These are phyloP conservation scores for Septoria petroselini DNA, from an alignment of 2,329 filamentous ascomycete species.

Conservation along the genomic window DNA sequence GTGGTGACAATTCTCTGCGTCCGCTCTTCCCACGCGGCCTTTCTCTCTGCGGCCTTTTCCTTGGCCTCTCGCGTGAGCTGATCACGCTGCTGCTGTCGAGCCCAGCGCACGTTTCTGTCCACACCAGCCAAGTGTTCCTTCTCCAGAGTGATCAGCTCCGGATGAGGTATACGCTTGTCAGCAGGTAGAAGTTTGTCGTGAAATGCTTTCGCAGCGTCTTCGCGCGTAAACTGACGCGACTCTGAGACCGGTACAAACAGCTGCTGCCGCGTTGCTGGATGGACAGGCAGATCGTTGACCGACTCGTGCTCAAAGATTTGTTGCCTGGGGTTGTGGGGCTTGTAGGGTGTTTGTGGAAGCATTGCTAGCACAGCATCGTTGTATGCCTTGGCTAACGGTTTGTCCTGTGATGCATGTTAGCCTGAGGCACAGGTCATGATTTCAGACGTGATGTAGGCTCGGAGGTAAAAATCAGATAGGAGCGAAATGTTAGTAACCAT, in stretches of 20 bases:
- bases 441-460: neutral
- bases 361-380: conserved; percentile 71
- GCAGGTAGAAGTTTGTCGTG: conserved; percentile 57
- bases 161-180: conserved; percentile 62
- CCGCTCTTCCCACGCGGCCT: conserved; percentile 44
- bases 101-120: conserved; percentile 42
- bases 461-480: conserved; percentile 62
- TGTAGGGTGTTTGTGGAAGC: conserved; percentile 66
- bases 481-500: conserved; percentile 83
- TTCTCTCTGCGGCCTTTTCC: conserved; percentile 41
- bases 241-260: conserved; percentile 63
- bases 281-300: conserved; percentile 63
- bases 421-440: neutral
- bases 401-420: conserved; percentile 55
- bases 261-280: conserved; percentile 53
- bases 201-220: conserved; percentile 63
- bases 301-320: conserved; percentile 54
- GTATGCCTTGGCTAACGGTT: conserved; percentile 73
- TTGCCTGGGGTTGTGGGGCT: conserved; percentile 28
- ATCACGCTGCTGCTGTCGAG: conserved; percentile 43
- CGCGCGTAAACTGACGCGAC: conserved; percentile 62
- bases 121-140: conserved; percentile 43
- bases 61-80: conserved; percentile 38
- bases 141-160: conserved; percentile 54
- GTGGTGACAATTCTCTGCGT: conserved; percentile 47